Base-by-base conservation (phyloP, 2,329 filamentous ascomycete genomes). In the Fusarium sp. region DNA sequence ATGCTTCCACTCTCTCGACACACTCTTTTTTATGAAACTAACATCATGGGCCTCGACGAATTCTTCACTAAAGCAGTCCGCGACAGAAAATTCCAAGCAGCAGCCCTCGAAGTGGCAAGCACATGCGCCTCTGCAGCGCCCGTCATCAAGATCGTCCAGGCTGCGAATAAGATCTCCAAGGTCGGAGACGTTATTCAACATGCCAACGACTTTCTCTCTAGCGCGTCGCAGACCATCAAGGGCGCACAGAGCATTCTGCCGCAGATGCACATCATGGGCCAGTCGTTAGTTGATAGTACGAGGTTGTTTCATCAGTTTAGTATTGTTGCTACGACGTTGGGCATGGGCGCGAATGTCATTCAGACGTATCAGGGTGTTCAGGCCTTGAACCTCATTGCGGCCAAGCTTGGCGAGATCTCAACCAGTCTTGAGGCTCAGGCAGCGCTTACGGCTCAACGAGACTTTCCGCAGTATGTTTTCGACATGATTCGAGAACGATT, bases 401-500 rank as follows among this genome's bases (percentile, higher is more conserved):
- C 78, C 13, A 78, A 77, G 50, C 79, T 82, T 14, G 75, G 81
- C 13, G 77, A 81, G 18, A 82, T 82, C 33, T 76, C 76, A 2
- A 74, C 71, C 13, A 79, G 73, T 12, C 74, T 82, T 1, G 79
- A 79, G 1, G 81, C 81, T 5, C 81, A 82, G 61, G 81, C 81
- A 0, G 80, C 81, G 6, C 78, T 82, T 4, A 77, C 79, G 31
- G 81, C 81, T 3, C 81, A 82, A n/a, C 77, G 78, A 59, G 78
- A 82, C 35, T 82, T 82, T 28, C 80, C 81, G 1, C 77, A 79
- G 26, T 81, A 82, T 20, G 81, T 82, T 22, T 78, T 81, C 45
- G 78, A 81, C 36, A 81, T 82, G 81, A 74, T 82, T 30, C 70
- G 76, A n/a, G 81, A 82, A 71, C 75, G 81, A 14, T 73, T 82